A percentile compares a stretch with the other conserved stretches of the same genome.
Evolutionary conservation across 306 rosid genomes (phyloP).

Genomic region (Biancaea sappan): DNA sequence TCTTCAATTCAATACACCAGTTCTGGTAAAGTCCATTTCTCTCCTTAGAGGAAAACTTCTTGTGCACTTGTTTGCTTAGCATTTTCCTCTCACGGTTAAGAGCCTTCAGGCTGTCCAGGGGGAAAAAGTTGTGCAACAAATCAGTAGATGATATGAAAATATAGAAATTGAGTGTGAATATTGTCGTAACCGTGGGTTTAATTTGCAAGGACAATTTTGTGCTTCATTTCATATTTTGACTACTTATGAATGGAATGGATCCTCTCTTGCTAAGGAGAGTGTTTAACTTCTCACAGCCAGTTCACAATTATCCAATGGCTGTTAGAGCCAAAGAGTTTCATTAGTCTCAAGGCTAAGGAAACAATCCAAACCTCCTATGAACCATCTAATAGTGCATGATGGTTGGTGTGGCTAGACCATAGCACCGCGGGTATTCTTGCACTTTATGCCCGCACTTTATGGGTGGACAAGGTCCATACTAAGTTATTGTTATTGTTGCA

Average conservation of each 20-base stretch:
- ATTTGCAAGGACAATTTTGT: not conserved
- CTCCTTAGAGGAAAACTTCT: slow-evolving; percentile 61
- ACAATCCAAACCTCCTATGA: no score
- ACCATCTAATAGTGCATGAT: not conserved
- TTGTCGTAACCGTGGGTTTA: not conserved
- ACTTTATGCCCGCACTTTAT: no score
- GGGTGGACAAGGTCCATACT: slow-evolving; percentile 14
- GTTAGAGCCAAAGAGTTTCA: no score
- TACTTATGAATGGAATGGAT: no score
- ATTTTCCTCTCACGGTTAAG: slow-evolving; percentile 76
- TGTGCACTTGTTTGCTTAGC: slow-evolving; percentile 73
- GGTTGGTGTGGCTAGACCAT: slow-evolving; percentile 5
- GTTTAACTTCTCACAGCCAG: no score
- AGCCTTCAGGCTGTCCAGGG: slow-evolving; percentile 51
- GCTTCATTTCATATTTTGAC: no score
- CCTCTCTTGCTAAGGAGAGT: no score
- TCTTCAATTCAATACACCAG: slow-evolving; percentile 69
- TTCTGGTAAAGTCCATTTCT: slow-evolving; percentile 59
- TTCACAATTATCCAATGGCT: no score
- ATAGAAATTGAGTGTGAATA: not conserved
- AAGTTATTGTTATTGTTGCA: no score
- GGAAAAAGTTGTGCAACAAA: slow-evolving; percentile 6
- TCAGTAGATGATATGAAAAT: not conserved
- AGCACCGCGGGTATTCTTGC: not conserved
- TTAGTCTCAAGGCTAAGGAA: no score